phyloP scores from a whole-genome alignment of 805 yeast species.

The Starmerella apis region DNA sequence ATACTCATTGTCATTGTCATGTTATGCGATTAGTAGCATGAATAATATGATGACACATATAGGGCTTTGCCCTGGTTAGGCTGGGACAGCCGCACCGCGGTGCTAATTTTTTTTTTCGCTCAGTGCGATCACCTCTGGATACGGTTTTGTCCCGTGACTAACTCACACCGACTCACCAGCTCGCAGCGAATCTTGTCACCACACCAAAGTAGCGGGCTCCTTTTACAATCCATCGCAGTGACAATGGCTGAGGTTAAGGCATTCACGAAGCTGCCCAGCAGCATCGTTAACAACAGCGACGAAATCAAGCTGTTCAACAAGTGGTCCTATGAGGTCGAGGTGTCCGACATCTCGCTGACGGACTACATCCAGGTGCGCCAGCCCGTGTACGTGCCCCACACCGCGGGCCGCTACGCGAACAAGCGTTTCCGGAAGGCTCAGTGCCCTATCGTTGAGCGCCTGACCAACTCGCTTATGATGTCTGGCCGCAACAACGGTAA shows the following conservation, averaged over 20 bases:
- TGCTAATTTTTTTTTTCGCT: background rate
- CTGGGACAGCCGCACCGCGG: background rate
- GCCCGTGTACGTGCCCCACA: slow-evolving; percentile 97
- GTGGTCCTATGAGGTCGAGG: slow-evolving; percentile 97
- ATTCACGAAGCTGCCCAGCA: slow-evolving; percentile 95
- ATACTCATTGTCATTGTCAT: too few relatives aligned
- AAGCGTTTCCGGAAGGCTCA: slow-evolving; percentile 99
- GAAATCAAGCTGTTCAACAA: slow-evolving; percentile 98
- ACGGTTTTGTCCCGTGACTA: slow-evolving; percentile 15
- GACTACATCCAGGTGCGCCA: slow-evolving; percentile 97
- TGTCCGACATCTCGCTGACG: slow-evolving; percentile 94
- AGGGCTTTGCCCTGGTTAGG: slow-evolving; percentile 11
- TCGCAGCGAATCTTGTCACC: slow-evolving; percentile 8
- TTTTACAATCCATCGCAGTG: slow-evolving; percentile 6
- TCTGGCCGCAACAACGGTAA: slow-evolving; percentile 99
- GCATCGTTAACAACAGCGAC: slow-evolving; percentile 88
- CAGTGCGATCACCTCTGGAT: background rate
- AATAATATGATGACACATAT: slow-evolving; percentile 2
- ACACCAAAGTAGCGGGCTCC: slow-evolving; percentile 5
- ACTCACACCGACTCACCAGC: slow-evolving; percentile 9
- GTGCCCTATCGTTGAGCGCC: slow-evolving; percentile 98
- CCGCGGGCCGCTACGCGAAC: slow-evolving; percentile 99
- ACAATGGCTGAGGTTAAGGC: slow-evolving; percentile 59
- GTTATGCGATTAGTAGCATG: too few relatives aligned
- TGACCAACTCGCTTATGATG: slow-evolving; percentile 99